Evolutionary conservation across 805 yeast species (phyloP).

Genomic region (Saccharomycopsis babjevae): DNA sequence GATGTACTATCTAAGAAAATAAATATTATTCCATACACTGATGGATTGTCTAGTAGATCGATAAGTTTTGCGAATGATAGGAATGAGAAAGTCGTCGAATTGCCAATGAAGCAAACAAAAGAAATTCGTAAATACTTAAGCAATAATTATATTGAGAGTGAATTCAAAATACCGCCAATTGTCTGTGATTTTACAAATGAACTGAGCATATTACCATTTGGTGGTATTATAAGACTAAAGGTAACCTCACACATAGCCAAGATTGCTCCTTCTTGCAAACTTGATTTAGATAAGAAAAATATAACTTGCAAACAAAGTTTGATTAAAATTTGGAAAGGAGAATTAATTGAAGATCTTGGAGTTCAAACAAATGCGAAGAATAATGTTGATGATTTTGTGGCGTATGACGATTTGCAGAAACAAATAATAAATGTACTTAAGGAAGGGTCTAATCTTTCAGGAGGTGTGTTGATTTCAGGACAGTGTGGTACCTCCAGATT

Average conservation of each 20-base stretch:
- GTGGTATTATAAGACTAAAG: background rate
- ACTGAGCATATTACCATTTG: background rate
- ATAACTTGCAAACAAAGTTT: background rate
- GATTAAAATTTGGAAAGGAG: background rate
- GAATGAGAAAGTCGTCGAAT: background rate
- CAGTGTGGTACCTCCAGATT: slow-evolving; percentile 79
- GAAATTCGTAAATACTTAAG: background rate
- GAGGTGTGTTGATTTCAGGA: slow-evolving; percentile 59
- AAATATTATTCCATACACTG: background rate
- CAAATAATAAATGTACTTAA: slow-evolving; percentile 32
- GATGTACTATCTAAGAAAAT: background rate
- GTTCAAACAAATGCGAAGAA: background rate
- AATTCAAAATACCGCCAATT: background rate
- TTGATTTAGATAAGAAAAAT: background rate
- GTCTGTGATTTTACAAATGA: background rate
- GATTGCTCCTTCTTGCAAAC: background rate
- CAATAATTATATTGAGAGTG: background rate
- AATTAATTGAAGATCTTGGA: slow-evolving; percentile 5
- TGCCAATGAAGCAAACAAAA: background rate
- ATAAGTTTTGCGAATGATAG: background rate
- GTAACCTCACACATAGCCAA: background rate
- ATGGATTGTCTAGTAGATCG: background rate
- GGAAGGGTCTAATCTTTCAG: slow-evolving; percentile 28
- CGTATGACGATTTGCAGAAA: slow-evolving; percentile 39
- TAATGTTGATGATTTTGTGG: slow-evolving; percentile 30